These are phyloP conservation scores for Tylopilus orsonianus DNA, from an alignment of 1,284 basidiomycete genomes.

Conservation along the genomic window DNA sequence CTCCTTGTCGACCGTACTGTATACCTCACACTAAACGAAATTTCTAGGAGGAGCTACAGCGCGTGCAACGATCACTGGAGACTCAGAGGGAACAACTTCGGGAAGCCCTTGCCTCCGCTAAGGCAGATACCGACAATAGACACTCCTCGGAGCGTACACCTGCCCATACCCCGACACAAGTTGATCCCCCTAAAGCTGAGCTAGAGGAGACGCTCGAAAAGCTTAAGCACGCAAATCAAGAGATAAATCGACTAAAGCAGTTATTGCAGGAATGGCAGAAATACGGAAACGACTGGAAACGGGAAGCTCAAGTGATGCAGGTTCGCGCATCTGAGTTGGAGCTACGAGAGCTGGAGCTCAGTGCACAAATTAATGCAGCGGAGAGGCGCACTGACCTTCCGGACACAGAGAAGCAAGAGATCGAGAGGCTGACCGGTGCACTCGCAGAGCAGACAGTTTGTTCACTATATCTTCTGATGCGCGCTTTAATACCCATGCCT, in stretches of 20 bases:
- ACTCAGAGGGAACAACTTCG: conserved; percentile 23
- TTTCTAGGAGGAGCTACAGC: conserved; percentile 23
- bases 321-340: conserved; percentile 19
- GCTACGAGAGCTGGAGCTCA: conserved; percentile 12
- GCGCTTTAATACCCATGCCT: background rate
- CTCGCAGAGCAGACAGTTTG: conserved; percentile 27
- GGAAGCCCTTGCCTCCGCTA: conserved; percentile 15
- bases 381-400: conserved; percentile 13
- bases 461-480: conserved; percentile 4
- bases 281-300: conserved; percentile 30
- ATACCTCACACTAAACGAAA: conserved; percentile 9
- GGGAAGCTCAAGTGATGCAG: conserved; percentile 21
- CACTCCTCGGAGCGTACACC: conserved; percentile 5
- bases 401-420: conserved; percentile 19
- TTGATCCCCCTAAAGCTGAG: conserved; percentile 1
- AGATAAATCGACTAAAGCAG: conserved; percentile 23
- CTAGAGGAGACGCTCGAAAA: conserved; percentile 12
- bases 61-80: conserved; percentile 17
- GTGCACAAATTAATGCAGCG: conserved; percentile 10
- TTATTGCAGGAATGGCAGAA: conserved; percentile 28
- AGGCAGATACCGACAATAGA: conserved; percentile 4
- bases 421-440: conserved; percentile 11
- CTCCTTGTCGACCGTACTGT: background rate
- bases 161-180: conserved; percentile 8
- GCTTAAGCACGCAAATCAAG: conserved; percentile 19